Conservation (phyloP, 1,139 yeast species). For the Kurtzmaniella quercitrusa region DNA sequence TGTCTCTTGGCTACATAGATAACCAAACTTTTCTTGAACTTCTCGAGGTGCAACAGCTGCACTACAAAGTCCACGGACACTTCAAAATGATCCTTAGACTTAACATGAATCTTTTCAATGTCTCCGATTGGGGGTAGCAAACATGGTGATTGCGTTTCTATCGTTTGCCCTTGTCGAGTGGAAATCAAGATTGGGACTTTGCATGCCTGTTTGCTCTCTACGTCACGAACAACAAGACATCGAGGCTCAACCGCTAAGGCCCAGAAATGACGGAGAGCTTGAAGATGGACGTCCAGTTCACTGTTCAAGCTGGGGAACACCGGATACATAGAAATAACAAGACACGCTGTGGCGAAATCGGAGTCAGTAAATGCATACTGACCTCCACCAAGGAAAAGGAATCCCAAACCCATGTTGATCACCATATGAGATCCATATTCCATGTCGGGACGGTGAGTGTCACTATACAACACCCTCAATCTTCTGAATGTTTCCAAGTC, state of each 20-base stretch:
- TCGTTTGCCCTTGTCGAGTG: slow-evolving; percentile 32
- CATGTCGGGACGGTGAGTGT: slow-evolving; percentile 36
- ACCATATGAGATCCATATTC: slow-evolving; percentile 77
- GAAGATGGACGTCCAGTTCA: slow-evolving; percentile 61
- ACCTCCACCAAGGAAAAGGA: slow-evolving; percentile 87
- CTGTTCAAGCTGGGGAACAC: slow-evolving; percentile 50
- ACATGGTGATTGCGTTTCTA: slow-evolving; percentile 52
- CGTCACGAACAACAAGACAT: slow-evolving; percentile 73
- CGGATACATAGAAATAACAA: slow-evolving; percentile 73
- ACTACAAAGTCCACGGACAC: slow-evolving; percentile 37
- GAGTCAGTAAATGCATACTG: slow-evolving; percentile 73
- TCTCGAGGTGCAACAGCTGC: slow-evolving; percentile 34
- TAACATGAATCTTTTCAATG: slow-evolving; percentile 40
- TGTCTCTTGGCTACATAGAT: slow-evolving; percentile 47
- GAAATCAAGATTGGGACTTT: slow-evolving; percentile 48
- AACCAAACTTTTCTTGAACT: slow-evolving; percentile 43
- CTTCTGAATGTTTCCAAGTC: slow-evolving; percentile 76
- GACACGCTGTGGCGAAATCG: slow-evolving; percentile 66
- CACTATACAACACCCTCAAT: slow-evolving; percentile 63
- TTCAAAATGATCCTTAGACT: slow-evolving; percentile 41
- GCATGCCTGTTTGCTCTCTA: slow-evolving; percentile 50
- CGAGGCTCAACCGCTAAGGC: slow-evolving; percentile 78
- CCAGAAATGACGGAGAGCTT: slow-evolving; percentile 91
- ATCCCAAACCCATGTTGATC: slow-evolving; percentile 78
- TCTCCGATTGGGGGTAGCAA: slow-evolving; percentile 58